Conservation (phyloP, 2,329 filamentous ascomycete species). For the Penicillium sp. region DNA sequence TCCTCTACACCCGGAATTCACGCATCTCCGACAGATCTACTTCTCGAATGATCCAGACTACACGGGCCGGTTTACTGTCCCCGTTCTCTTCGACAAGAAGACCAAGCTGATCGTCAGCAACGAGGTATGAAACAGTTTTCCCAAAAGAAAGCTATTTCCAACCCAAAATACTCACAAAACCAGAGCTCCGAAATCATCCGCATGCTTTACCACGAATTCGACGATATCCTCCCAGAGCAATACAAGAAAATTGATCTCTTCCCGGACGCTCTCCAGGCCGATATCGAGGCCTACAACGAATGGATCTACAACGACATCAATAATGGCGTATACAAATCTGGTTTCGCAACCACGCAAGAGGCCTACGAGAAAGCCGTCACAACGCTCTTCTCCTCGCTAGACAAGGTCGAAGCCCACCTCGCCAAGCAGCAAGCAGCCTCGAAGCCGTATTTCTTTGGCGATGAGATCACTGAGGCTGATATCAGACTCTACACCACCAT, state of each 20-base stretch:
- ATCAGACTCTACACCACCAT: conserved; percentile 73
- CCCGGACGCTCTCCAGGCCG: conserved; percentile 58
- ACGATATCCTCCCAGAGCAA: conserved; percentile 62
- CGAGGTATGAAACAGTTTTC: conserved; percentile 54
- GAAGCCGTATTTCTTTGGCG: conserved; percentile 70
- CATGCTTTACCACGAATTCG: conserved; percentile 82
- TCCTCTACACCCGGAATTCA: conserved; percentile 64
- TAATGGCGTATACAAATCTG: conserved; percentile 57
- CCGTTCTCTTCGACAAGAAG: conserved; percentile 72
- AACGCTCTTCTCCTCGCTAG: conserved; percentile 72
- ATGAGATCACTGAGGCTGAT: conserved; percentile 75
- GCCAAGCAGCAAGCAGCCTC: conserved; percentile 32
- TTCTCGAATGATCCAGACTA: conserved; percentile 71
- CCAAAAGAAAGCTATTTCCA: not conserved
- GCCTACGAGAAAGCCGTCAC: conserved; percentile 75
- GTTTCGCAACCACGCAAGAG: conserved; percentile 79
- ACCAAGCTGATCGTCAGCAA: conserved; percentile 78
- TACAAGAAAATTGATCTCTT: conserved; percentile 64
- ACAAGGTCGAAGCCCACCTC: conserved; percentile 72
- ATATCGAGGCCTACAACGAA: conserved; percentile 73
- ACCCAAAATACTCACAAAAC: conserved; percentile 1
- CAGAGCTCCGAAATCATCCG: conserved; percentile 79
- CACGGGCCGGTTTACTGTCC: conserved; percentile 78
- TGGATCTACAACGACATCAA: conserved; percentile 71
- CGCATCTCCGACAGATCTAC: conserved; percentile 75